Evolutionary conservation across 2,329 filamentous ascomycete genomes (phyloP).

Genomic region (Alternaria viburni): DNA sequence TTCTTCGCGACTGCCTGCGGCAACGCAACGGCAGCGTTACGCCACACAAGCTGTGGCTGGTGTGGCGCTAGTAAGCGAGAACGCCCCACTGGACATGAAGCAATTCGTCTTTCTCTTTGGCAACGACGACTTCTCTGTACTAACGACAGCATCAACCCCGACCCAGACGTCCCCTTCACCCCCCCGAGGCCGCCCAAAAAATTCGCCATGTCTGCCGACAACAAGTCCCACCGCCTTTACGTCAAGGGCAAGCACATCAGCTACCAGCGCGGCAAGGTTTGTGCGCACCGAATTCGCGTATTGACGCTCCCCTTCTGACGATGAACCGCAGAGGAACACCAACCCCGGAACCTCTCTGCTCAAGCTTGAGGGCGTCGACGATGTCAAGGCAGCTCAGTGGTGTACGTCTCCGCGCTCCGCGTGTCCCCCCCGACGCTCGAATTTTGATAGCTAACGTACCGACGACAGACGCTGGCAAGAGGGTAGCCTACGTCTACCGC

Average conservation of each 20-base stretch:
- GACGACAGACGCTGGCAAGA: neutral
- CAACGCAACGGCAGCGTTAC: neutral
- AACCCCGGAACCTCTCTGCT: slow-evolving; percentile 90
- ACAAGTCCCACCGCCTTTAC: slow-evolving; percentile 49
- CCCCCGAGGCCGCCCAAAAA: slow-evolving; percentile 36
- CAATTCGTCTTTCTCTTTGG: neutral
- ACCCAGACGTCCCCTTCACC: slow-evolving; percentile 31
- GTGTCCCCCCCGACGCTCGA: slow-evolving; percentile 47
- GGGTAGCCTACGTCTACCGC: slow-evolving; percentile 77
- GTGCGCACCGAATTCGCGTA: slow-evolving; percentile 10
- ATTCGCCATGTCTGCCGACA: slow-evolving; percentile 46
- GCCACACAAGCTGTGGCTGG: slow-evolving; percentile 1
- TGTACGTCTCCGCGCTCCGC: slow-evolving; percentile 48
- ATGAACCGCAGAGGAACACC: slow-evolving; percentile 76
- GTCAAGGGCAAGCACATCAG: slow-evolving; percentile 82
- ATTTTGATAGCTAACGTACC: neutral
- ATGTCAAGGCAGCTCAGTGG: slow-evolving; percentile 85
- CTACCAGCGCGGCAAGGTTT: slow-evolving; percentile 76
- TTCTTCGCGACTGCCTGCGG: neutral
- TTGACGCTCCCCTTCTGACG: slow-evolving; percentile 5
- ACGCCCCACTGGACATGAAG: slow-evolving; percentile 2
- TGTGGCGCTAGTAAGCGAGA: slow-evolving; percentile 6
- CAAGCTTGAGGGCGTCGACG: slow-evolving; percentile 98
- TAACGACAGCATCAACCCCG: slow-evolving; percentile 43
- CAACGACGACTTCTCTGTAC: slow-evolving; percentile 21